Conservation (phyloP, 371 early-diverging fungal genomes). For the Rhizopus arrhizus region DNA sequence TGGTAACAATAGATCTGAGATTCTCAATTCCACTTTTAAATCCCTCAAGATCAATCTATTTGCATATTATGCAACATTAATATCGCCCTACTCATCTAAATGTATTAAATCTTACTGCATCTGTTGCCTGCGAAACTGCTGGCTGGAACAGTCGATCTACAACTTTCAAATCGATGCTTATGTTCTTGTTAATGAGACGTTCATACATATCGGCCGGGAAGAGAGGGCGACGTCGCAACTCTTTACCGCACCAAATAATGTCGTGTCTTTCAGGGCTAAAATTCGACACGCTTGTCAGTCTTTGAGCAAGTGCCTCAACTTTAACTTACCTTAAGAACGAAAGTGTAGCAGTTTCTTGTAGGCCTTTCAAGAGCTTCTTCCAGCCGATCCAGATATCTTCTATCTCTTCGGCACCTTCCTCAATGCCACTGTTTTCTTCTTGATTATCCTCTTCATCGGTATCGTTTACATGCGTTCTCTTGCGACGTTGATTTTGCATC, state of each 20-base stretch:
- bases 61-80: slow-evolving; percentile 6
- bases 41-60: slow-evolving; percentile 3
- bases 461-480: slow-evolving; percentile 7
- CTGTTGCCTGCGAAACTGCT: slow-evolving; percentile 3
- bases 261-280: slow-evolving; percentile 2
- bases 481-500: slow-evolving; percentile 6
- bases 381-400: slow-evolving; percentile 7
- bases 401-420: slow-evolving; percentile 9
- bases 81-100: slow-evolving; percentile 4
- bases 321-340: slow-evolving; percentile 6
- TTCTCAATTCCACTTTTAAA: slow-evolving; percentile 11
- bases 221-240: slow-evolving; percentile 3
- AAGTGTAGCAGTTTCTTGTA: slow-evolving; percentile 3
- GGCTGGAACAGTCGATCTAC: slow-evolving; percentile 4
- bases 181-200: slow-evolving; percentile 4
- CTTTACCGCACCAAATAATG: too few species aligned
- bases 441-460: slow-evolving; percentile 8
- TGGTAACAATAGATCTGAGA: slow-evolving; percentile 3
- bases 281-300: slow-evolving; percentile 3
- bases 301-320: slow-evolving; percentile 3
- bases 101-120: slow-evolving; percentile 6
- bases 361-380: slow-evolving; percentile 6
- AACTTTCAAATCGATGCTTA: slow-evolving; percentile 6
- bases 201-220: slow-evolving; percentile 6
- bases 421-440: slow-evolving; percentile 7